Evolutionary conservation across 371 early-diverging fungal genomes (phyloP).

Genomic region (Mucor saturninus): DNA sequence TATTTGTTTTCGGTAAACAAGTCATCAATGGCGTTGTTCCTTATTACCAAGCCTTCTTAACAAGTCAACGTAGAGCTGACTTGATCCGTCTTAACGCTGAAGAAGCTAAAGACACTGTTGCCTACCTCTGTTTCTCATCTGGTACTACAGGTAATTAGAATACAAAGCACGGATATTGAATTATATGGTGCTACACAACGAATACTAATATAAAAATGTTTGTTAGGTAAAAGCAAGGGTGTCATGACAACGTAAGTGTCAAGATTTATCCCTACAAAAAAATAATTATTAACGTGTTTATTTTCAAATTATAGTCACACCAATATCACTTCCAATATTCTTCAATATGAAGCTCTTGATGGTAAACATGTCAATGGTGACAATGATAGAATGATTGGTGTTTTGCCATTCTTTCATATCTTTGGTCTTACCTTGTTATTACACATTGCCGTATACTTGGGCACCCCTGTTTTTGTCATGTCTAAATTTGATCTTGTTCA

Average conservation of each 20-base stretch:
- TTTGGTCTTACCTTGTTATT: slow-evolving; percentile 40
- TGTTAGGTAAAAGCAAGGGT: slow-evolving; percentile 66
- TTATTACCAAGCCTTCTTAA: slow-evolving; percentile 24
- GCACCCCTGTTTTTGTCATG: slow-evolving; percentile 58
- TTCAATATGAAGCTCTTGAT: slow-evolving; percentile 55
- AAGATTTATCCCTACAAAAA: not conserved
- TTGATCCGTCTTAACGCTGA: slow-evolving; percentile 28
- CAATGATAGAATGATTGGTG: slow-evolving; percentile 47
- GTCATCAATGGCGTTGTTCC: slow-evolving; percentile 44
- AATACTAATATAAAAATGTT: not conserved
- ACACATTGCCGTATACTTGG: slow-evolving; percentile 30
- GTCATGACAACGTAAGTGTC: slow-evolving; percentile 70
- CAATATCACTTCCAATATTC: slow-evolving; percentile 76
- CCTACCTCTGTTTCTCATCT: slow-evolving; percentile 81
- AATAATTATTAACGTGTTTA: no score
- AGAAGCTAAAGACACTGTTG: slow-evolving; percentile 46
- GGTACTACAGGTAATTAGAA: slow-evolving; percentile 72
- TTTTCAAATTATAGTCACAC: slow-evolving; percentile 48
- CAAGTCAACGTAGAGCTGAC: slow-evolving; percentile 15
- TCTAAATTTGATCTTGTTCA: slow-evolving; percentile 68
- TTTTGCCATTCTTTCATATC: slow-evolving; percentile 84
- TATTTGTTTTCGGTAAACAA: slow-evolving; percentile 66
- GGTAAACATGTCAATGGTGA: slow-evolving; percentile 15
- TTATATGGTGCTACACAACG: not conserved
- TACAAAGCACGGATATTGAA: not conserved